A percentile compares a stretch with the other conserved stretches of the same genome.
phyloP scores from a whole-genome alignment of 495 filamentous ascomycete species.

The Penicillium lagena region DNA sequence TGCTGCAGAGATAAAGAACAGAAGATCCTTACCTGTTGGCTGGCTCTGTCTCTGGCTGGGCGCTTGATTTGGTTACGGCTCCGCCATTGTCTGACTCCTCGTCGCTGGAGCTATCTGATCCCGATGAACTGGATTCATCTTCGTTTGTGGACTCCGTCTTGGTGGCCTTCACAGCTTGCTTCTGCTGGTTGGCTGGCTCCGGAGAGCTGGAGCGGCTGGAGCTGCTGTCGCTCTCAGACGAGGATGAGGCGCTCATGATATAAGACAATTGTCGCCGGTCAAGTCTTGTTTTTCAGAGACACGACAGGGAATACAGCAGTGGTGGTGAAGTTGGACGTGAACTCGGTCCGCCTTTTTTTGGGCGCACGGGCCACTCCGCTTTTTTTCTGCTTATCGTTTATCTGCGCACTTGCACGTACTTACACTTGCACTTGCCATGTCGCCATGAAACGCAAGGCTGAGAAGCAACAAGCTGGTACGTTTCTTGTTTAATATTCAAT shows the following conservation, averaged over 20 bases:
- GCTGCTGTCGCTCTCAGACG: constrained; percentile 23
- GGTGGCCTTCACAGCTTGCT: constrained; percentile 21
- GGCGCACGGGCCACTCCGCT: constrained; percentile 33
- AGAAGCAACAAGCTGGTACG: constrained; percentile 34
- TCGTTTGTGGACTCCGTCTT: constrained; percentile 15
- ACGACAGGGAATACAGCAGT: background rate
- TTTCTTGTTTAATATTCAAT: background rate
- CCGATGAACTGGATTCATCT: constrained; percentile 24
- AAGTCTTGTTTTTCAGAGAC: too few relatives aligned
- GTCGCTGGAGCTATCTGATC: constrained; percentile 23
- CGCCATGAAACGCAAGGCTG: constrained; percentile 39
- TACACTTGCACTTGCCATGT: background rate
- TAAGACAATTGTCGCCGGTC: background rate
- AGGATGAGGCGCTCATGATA: constrained; percentile 23
- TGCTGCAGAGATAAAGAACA: background rate
- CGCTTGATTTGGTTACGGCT: constrained; percentile 3
- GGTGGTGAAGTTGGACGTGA: constrained; percentile 6
- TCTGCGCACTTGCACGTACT: constrained; percentile 5
- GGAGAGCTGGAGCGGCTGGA: constrained; percentile 27
- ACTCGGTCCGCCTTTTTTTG: constrained; percentile 32
- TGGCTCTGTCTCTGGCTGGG: background rate
- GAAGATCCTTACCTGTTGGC: constrained; percentile 16
- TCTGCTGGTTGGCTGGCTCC: constrained; percentile 19
- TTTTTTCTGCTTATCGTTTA: constrained; percentile 28
- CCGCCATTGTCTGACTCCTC: constrained; percentile 25